Percentiles rank a stretch among this genome's conserved stretches.
These are phyloP conservation scores for Helicocarpus griseus DNA, from an alignment of 2,329 filamentous ascomycete species.

Conservation along the genomic window DNA sequence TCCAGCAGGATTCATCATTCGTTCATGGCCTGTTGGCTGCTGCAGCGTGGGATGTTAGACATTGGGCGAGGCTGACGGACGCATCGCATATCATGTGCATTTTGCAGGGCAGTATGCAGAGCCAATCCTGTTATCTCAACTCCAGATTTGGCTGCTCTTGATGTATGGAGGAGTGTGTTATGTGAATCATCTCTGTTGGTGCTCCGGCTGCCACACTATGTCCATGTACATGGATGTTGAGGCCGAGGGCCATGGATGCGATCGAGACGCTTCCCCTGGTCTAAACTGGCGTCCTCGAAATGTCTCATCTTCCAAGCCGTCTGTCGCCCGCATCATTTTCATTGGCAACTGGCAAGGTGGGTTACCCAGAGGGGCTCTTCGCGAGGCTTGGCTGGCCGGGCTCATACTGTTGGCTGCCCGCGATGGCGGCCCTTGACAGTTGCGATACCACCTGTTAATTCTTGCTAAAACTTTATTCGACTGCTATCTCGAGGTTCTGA, in stretches of 20 bases:
- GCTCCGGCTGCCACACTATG: too few species aligned
- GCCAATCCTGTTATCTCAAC: neutral
- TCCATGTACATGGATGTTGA: too few species aligned
- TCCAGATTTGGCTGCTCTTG: neutral
- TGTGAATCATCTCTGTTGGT: too few species aligned
- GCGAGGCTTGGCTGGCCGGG: neutral
- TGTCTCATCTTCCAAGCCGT: slow-evolving; percentile 3
- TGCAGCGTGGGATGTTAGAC: neutral
- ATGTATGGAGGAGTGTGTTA: too few species aligned
- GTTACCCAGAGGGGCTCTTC: neutral
- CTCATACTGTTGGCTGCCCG: neutral
- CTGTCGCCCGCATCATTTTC: neutral
- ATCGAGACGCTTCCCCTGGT: slow-evolving; percentile 2
- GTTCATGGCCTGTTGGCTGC: neutral
- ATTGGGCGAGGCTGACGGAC: neutral
- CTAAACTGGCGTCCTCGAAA: neutral
- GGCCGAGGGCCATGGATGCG: neutral
- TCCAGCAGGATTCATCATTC: neutral
- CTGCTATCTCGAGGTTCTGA: neutral
- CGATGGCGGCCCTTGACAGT: neutral
- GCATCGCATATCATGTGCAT: slow-evolving; percentile 1
- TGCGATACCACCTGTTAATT: neutral
- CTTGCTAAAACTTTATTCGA: neutral
- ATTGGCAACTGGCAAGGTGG: neutral
- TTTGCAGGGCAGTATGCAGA: too few species aligned